These are phyloP conservation scores for Penicillium sp. DNA, from an alignment of 2,329 filamentous ascomycete species.

Conservation along the genomic window DNA sequence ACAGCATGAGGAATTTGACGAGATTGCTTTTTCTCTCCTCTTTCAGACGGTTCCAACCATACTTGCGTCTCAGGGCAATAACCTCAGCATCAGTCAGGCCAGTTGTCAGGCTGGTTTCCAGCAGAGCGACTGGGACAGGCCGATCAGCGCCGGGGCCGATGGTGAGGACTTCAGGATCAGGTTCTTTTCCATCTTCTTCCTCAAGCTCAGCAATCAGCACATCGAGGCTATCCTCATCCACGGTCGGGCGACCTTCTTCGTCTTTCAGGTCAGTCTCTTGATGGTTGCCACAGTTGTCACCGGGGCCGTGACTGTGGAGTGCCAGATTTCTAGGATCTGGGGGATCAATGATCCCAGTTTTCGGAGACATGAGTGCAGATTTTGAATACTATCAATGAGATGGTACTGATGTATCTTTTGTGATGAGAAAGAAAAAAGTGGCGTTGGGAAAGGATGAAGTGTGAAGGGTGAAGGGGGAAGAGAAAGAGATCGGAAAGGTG, in stretches of 20 bases:
- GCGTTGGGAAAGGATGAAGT: too few relatives aligned
- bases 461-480: too few relatives aligned
- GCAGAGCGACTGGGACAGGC: slow-evolving; percentile 65
- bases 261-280: slow-evolving; percentile 1
- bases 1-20: slow-evolving; percentile 76
- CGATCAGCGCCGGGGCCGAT: slow-evolving; percentile 52
- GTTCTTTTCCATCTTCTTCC: slow-evolving; percentile 67
- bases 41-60: slow-evolving; percentile 83
- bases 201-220: slow-evolving; percentile 82
- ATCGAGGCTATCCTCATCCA: slow-evolving; percentile 71
- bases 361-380: background rate
- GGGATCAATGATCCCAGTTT: background rate
- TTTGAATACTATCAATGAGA: background rate
- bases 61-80: slow-evolving; percentile 52
- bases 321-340: background rate
- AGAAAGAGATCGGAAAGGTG: too few relatives aligned
- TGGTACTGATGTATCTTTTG: background rate
- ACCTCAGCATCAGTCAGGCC: slow-evolving; percentile 73
- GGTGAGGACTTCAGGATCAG: slow-evolving; percentile 57
- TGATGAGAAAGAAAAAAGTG: background rate
- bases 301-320: slow-evolving; percentile 1
- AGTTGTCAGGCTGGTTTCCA: slow-evolving; percentile 67
- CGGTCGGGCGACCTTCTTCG: background rate
- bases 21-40: slow-evolving; percentile 82
- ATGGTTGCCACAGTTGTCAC: slow-evolving; percentile 2